Evolutionary conservation across 2,329 filamentous ascomycete species (phyloP), one percentile per base, ranked within the genome.

Genomic region (Apiospora phragmitis): DNA sequence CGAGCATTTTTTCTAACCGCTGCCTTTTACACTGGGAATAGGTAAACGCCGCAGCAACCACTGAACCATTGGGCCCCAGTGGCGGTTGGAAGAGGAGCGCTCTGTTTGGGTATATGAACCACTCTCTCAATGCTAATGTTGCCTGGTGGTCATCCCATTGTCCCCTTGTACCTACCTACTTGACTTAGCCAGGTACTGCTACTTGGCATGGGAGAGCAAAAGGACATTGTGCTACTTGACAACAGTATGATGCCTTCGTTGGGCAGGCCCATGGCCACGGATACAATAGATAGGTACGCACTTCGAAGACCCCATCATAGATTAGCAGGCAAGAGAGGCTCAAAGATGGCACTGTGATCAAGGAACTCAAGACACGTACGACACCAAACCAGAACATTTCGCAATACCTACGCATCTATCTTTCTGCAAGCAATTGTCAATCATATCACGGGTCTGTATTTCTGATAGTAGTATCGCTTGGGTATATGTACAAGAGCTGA

Each of bases 401-500:
- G 12, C 4, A 29, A 32, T 55, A 59, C 29, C 9, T 35, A 21
- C 21, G 3, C 32, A 59, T 59, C 16, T n/a, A 35, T 35, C 29
- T 35, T 21, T 3, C n/a, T 62, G 21, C 21, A 62, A 62, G 55
- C 32, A 35, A 35, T 1, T 7, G 18, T 4, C 32, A 38, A 21
- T 62, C 32, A 38, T 62, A 38, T 62, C 32, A 38, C 55, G 38
- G 32, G 32, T 38, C 55, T 62, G 55, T 62, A 38, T 62, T 62
- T 21, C 38, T 62, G n/a, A 21, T 38, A 62, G 24, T 26, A 55
- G 49, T 55, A 32, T 55, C 26, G 29, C 55, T 38, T 62, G 55
- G 55, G 55, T 62, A 62, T 62, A 62, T 62, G 55, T 62, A 62
- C 55, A 62, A 62, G 18, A 62, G 29, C 32, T n/a, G 55, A 62